phyloP scores from a whole-genome alignment of 352 stramenopile genomes.

The Phytophthora tubulina region DNA sequence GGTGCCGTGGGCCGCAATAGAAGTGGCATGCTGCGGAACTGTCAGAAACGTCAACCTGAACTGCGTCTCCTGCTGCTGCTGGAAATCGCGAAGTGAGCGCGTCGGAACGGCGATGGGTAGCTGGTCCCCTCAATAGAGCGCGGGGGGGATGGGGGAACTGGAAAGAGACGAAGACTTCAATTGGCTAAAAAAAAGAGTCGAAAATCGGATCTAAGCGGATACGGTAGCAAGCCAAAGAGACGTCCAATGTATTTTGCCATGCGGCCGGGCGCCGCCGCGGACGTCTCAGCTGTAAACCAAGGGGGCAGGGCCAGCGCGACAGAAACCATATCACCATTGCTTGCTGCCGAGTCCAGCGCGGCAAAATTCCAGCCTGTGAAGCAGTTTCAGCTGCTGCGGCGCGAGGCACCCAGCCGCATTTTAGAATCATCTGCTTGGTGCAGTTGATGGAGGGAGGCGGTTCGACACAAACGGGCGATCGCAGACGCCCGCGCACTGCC shows the following conservation, averaged over 20 bases:
- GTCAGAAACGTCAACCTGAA: too few species aligned
- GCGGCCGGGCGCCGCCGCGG: neutral
- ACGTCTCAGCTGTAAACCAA: conserved; percentile 15
- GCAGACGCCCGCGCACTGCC: neutral
- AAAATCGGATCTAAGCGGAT: neutral
- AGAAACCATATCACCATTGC: neutral
- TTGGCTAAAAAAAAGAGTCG: conserved; percentile 21
- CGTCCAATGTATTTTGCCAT: neutral
- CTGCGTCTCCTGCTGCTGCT: neutral
- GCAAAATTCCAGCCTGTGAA: conserved; percentile 19
- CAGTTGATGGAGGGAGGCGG: conserved; percentile 19
- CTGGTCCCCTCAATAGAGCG: conserved; percentile 11
- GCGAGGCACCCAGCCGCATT: conserved; percentile 15
- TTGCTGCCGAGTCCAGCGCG: neutral
- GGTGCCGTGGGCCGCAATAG: conserved; percentile 72
- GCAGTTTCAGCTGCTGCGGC: conserved; percentile 18
- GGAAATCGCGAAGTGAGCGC: conserved; percentile 39
- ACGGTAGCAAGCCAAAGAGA: conserved; percentile 5
- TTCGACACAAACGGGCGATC: conserved; percentile 29
- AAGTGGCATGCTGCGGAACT: conserved; percentile 60
- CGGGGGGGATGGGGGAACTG: conserved; percentile 16
- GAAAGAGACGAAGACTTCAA: conserved; percentile 31
- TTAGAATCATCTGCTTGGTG: conserved; percentile 24
- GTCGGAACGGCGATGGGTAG: conserved; percentile 15
- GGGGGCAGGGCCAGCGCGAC: neutral